phyloP scores from a whole-genome alignment of 306 rosid genomes.

The Dryas octopetala region DNA sequence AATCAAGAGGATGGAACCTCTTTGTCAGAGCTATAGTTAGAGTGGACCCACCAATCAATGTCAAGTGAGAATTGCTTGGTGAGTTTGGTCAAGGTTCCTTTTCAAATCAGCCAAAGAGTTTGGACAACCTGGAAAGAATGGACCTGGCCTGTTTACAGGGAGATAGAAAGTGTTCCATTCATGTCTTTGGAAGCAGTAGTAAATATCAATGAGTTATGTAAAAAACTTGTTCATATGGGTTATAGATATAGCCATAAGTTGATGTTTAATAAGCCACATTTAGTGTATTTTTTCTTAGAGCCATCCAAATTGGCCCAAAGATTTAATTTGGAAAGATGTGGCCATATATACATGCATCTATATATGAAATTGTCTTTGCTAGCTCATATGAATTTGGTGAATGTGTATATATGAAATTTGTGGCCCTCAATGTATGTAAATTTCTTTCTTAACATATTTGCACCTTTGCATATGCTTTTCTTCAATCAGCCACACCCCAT shows the following conservation, averaged over 20 bases:
- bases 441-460: not conserved
- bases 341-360: too few relatives aligned
- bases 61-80: conserved; percentile 38
- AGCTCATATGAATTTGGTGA: too few relatives aligned
- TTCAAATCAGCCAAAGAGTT: too few relatives aligned
- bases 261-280: too few relatives aligned
- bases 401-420: not conserved
- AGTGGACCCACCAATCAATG: conserved; percentile 35
- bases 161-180: not conserved
- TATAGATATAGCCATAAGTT: not conserved
- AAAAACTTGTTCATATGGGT: not conserved
- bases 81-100: too few relatives aligned
- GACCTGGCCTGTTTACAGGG: too few relatives aligned
- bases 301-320: too few relatives aligned
- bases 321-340: too few relatives aligned
- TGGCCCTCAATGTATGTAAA: not conserved
- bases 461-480: not conserved
- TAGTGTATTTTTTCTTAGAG: too few relatives aligned
- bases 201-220: not conserved
- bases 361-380: too few relatives aligned
- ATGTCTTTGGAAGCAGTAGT: not conserved
- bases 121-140: too few relatives aligned
- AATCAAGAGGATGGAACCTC: conserved; percentile 33
- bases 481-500: not conserved
- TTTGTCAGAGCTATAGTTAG: conserved; percentile 33